Base-by-base conservation (phyloP, 1,139 yeast genomes). In the Chernovozyma aurita region DNA sequence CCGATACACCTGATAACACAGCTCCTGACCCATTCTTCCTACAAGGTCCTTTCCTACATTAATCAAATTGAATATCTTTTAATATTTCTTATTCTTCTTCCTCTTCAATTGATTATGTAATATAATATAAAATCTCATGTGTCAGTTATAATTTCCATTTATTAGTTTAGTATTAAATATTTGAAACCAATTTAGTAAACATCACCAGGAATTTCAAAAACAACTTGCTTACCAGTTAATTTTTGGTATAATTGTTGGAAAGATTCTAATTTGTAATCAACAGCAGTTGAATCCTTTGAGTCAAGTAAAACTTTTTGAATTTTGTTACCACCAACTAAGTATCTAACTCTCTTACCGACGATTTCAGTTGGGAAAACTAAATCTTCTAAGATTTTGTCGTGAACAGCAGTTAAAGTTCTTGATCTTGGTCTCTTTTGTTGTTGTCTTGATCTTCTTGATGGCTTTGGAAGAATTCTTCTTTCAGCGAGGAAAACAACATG, bases 381-480 rank as follows among this genome's bases (percentile, higher is more conserved):
- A 76, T 92, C 98, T 76, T 92, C 98, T 72, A 92, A 87, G 76
- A 92, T 78, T 74, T 88, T 87, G 78, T 92, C 97, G 75, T 92
- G 98, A 57, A 92, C 98, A 64, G 97, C 88, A 61, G 97, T 82
- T 73, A 92, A 82, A 63, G 98, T 92, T 85, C 98, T 88, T 62
- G 97, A 90, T 80, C 96, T 86, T 73, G 98, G 98, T 82, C 98
- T 92, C 92, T 92, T 90, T 80, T 92, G 98, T 61, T 73, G 76
- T 72, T 83, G 85, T 80, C 90, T 85, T 48, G 96, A 80, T 76
- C 90, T 84, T 63, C 85, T 82, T 58, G 87, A 82, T 64, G 87
- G 87, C 82, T 88, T 90, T 78, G 97, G 97, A 70, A 94, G 81
- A 77, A 92, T 92, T 80, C 97, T 90, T 81, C 98, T 88, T 80